Conservation (phyloP, 1,284 basidiomycete species). For the Wallemia hederae region DNA sequence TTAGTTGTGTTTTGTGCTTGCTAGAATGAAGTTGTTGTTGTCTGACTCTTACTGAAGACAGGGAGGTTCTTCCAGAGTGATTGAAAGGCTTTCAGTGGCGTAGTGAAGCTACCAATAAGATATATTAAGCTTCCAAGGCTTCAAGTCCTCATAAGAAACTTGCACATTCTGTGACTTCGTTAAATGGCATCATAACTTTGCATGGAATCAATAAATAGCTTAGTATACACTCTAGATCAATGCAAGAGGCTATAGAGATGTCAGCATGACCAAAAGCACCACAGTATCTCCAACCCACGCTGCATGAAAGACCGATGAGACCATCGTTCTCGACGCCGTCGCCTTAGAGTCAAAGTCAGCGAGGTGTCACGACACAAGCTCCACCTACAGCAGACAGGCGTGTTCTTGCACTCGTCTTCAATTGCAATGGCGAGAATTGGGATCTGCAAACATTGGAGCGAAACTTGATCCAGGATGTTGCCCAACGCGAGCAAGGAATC, state of each 20-base stretch:
- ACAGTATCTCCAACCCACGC: background rate
- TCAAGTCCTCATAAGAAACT: too few species aligned
- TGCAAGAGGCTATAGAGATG: background rate
- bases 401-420: background rate
- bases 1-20: too few species aligned
- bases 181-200: too few species aligned
- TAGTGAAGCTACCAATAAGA: too few species aligned
- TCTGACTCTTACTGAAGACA: too few species aligned
- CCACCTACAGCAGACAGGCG: background rate
- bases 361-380: background rate
- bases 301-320: background rate
- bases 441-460: background rate
- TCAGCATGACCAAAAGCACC: too few species aligned
- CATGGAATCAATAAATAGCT: background rate
- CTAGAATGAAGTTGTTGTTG: too few species aligned
- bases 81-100: too few species aligned
- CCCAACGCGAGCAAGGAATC: background rate
- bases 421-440: background rate
- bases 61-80: too few species aligned
- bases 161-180: too few species aligned
- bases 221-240: background rate
- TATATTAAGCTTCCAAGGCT: too few species aligned
- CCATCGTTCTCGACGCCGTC: background rate
- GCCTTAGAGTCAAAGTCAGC: background rate
- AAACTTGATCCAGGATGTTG: background rate